Evolutionary conservation across 148 eudicot species (phyloP).

Genomic region (Spergularia bocconei): DNA sequence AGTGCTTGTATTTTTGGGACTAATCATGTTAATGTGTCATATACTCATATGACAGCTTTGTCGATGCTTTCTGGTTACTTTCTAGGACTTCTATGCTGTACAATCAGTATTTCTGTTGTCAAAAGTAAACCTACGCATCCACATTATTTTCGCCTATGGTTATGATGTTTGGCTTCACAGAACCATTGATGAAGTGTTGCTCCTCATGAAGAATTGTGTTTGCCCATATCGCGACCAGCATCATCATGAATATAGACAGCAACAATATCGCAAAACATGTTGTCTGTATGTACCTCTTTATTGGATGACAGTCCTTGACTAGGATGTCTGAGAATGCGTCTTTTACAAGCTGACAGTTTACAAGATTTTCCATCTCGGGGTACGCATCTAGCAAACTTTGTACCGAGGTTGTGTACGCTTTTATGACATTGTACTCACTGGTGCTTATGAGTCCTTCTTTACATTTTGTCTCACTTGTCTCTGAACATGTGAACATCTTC

Average conservation of each 20-base stretch:
- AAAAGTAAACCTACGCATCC: neutral
- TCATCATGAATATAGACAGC: constrained; percentile 47
- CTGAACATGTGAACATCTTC: constrained; percentile 51
- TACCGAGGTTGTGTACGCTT: constrained; percentile 51
- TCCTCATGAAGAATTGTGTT: constrained; percentile 29
- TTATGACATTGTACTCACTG: constrained; percentile 29
- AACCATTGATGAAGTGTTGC: constrained; percentile 22
- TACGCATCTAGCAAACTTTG: constrained; percentile 54
- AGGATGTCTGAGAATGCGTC: constrained; percentile 56
- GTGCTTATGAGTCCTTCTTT: constrained; percentile 42
- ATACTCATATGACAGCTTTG: neutral
- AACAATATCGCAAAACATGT: constrained; percentile 46
- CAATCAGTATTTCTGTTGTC: neutral
- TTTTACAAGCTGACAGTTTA: constrained; percentile 58
- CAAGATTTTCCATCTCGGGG: constrained; percentile 60
- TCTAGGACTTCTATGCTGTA: neutral
- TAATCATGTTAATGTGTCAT: neutral
- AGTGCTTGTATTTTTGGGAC: neutral
- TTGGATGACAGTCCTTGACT: constrained; percentile 55
- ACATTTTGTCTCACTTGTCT: constrained; percentile 35
- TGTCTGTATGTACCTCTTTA: constrained; percentile 39
- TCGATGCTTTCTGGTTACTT: neutral
- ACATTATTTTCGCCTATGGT: neutral
- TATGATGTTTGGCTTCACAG: constrained; percentile 27
- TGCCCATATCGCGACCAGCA: constrained; percentile 46